Evolutionary conservation across 805 yeast species (phyloP), one percentile per base, ranked within the genome.

Genomic region (Saccharomyces cerevisiae): DNA sequence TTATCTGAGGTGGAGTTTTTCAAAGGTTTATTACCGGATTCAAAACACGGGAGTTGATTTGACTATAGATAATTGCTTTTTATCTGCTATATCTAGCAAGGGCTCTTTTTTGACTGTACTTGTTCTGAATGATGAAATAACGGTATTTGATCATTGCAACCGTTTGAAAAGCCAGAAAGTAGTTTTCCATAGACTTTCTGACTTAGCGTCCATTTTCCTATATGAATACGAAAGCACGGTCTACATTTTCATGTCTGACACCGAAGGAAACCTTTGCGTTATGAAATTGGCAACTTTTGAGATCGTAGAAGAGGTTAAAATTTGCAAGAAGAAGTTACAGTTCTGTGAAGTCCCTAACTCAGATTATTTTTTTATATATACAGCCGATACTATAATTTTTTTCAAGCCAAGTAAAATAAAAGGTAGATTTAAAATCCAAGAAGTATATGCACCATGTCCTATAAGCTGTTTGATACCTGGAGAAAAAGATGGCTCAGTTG

Each of bases 261-360:
- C 56, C 27, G 53, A 59, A 43, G 66, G 68, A 11, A 52, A 50
- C 10, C 32, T 62, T 17, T 55, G 50, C 48, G 46, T 57, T 3
- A 41, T 63, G 8, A 60, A 58, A 48, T 22, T 41, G 14, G 17
- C 46, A 1, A 41, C 48, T 8, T 53, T 53, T 2, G 46, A 51
- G 9, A 31, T 56, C 1, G 17, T 46, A 3, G 53, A 53, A 17
- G 26, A 46, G 28, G 22, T 50, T 3, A 57, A 53, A 26, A 31
- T 62, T 11, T 56, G 55, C 10, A 53, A 53, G 6, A 51, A 56
- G 24, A 49, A 46, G 24, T 49, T 52, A 8, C 47, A 49, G 6
- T 47, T 58, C 14, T 49, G 57, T 36, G 53, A 51, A 17, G 30
- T 61, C 4, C 43, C 43, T 17, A 36, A 24, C 13, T 50, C 46